Evolutionary conservation across 148 eudicot genomes (phyloP), one percentile per base, ranked within the genome.

Genomic region (Arctostaphylos glauca): DNA sequence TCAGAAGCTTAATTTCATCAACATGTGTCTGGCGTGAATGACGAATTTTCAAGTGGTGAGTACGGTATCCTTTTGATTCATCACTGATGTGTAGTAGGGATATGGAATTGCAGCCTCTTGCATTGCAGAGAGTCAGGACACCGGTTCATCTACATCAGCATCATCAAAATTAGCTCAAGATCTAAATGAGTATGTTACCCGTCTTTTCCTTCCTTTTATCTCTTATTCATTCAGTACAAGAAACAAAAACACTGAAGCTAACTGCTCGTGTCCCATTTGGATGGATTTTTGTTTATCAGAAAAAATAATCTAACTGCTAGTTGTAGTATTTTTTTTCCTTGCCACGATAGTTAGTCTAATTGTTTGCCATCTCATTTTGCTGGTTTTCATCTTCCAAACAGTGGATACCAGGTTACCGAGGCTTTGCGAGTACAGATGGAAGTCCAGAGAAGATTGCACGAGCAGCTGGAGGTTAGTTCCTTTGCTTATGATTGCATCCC

Each of bases 361-460:
- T 62, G 25, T 9, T 80, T 25, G 16, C 9, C 18, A 9, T 31
- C 44, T 38, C 31, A 67, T 60, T 78, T 49, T 66, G 71, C 71
- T 66, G 16, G 43, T 31, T 74, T 78, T 55, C 68, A 77, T 77
- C 62, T 54, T 53, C 46, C 46, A 2, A 84, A 73, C 91, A 92
- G 95, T 86, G 95, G 93, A 44, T 82, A 80, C 87, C 95, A 92
- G 83, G 93, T 93, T 76, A 93, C 97, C 15, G 95, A 93, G 91
- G 97, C 97, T 84, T 84, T 93, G 81, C 89, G 95, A 15, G 88
- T 86, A 10, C 97, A 93, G 83, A 93, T 93, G 97, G 97, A 93
- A 86, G 92, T 93, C 81, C 97, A 93, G 79, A 81, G 91, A 86
- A 90, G 89, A 86, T 82, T 93, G 68, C 97, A 93, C 70, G 95